Conservation (phyloP, 164 flowering plant genomes). For the Stephania japonica region DNA sequence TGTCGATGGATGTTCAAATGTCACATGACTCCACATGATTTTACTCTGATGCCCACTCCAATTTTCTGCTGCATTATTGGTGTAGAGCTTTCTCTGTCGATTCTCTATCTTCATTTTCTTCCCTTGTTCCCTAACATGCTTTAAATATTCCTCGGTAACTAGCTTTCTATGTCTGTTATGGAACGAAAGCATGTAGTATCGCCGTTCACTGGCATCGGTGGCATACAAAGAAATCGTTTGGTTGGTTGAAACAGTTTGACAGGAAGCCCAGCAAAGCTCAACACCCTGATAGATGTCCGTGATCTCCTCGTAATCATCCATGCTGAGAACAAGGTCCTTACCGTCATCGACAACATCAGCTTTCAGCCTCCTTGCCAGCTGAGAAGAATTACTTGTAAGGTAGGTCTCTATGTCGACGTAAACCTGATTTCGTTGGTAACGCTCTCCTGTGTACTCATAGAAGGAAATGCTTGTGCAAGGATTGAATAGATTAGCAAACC, state of each 20-base stretch:
- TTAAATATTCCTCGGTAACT: conserved; percentile 25
- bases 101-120: conserved; percentile 25
- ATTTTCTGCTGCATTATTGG: conserved; percentile 19
- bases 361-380: conserved; percentile 36
- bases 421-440: conserved; percentile 28
- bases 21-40: conserved; percentile 36
- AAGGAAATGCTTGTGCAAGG: conserved; percentile 12
- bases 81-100: conserved; percentile 37
- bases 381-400: conserved; percentile 28
- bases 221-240: conserved; percentile 22
- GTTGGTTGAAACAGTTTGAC: background rate
- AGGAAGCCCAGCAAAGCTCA: conserved; percentile 39
- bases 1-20: conserved; percentile 46
- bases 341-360: conserved; percentile 29
- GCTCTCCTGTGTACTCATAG: conserved; percentile 32
- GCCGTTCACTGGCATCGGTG: conserved; percentile 15
- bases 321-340: conserved; percentile 34
- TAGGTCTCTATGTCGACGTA: conserved; percentile 39
- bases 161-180: conserved; percentile 24
- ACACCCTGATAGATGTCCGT: conserved; percentile 38
- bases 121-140: conserved; percentile 33
- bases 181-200: conserved; percentile 24
- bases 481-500: too few relatives aligned
- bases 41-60: conserved; percentile 7
- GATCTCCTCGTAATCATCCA: conserved; percentile 56